Evolutionary conservation across 352 stramenopile species (phyloP).

Genomic region (Globisporangium spiculum): DNA sequence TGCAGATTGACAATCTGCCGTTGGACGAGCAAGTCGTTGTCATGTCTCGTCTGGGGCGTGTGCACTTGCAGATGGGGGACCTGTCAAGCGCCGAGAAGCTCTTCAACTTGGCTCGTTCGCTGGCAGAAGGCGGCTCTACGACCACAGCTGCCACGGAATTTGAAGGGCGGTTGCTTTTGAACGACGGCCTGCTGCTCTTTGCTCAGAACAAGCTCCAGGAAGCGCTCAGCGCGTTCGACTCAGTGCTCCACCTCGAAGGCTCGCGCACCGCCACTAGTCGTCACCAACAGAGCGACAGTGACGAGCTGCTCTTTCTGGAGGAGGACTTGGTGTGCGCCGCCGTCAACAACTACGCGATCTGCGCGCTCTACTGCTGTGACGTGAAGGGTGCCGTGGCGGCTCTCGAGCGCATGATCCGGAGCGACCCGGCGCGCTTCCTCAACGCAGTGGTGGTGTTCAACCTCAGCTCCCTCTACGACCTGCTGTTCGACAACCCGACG

Average conservation of each 20-base stretch:
- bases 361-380: conserved; percentile 77
- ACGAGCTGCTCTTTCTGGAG: conserved; percentile 50
- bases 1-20: conserved; percentile 35
- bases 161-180: conserved; percentile 55
- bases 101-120: conserved; percentile 41
- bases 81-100: conserved; percentile 50
- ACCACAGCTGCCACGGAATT: conserved; percentile 24
- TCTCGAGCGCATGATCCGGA: conserved; percentile 69
- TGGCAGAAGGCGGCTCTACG: conserved; percentile 24
- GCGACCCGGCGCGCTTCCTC: conserved; percentile 65
- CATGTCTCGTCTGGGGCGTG: conserved; percentile 62
- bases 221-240: conserved; percentile 68
- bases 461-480: conserved; percentile 78
- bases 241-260: conserved; percentile 47
- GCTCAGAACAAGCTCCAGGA: conserved; percentile 81
- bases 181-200: conserved; percentile 74
- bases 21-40: conserved; percentile 44
- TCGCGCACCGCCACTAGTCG: neutral
- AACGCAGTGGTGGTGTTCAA: conserved; percentile 77
- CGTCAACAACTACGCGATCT: conserved; percentile 84
- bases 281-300: conserved; percentile 11
- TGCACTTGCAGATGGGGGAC: conserved; percentile 77
- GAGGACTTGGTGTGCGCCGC: conserved; percentile 66
- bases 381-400: conserved; percentile 65
- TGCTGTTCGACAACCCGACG: conserved; percentile 71